These are phyloP conservation scores for Alternaria gansuensis DNA, from an alignment of 2,329 filamentous ascomycete genomes.

Conservation along the genomic window DNA sequence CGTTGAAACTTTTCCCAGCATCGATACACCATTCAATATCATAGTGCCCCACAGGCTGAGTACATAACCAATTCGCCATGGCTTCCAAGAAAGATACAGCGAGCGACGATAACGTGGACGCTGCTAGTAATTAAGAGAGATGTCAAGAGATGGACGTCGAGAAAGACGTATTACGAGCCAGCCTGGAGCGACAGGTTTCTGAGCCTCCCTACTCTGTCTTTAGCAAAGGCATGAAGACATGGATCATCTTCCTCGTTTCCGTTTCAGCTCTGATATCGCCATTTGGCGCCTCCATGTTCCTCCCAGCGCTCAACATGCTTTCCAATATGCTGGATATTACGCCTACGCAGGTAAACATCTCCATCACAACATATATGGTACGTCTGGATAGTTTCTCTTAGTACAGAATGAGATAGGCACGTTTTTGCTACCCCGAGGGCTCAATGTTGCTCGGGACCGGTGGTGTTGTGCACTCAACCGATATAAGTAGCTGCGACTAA, in stretches of 20 bases:
- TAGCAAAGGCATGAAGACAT: conserved; percentile 53
- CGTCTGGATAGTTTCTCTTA: not conserved
- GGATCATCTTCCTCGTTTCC: conserved; percentile 61
- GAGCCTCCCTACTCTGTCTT: conserved; percentile 47
- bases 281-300: conserved; percentile 51
- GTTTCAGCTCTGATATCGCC: conserved; percentile 61
- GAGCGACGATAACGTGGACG: conserved; percentile 5
- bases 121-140: not conserved
- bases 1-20: not conserved
- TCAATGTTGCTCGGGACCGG: not conserved
- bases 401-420: not conserved
- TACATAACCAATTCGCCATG: conserved; percentile 4
- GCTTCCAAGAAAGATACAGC: not conserved
- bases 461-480: not conserved
- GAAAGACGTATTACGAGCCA: conserved; percentile 18
- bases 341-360: conserved; percentile 59
- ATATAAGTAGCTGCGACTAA: conserved; percentile 18
- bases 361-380: conserved; percentile 61
- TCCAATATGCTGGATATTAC: conserved; percentile 55
- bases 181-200: conserved; percentile 34
- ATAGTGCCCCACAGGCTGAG: not conserved
- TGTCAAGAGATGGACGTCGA: conserved; percentile 27
- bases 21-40: not conserved
- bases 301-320: conserved; percentile 49
- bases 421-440: not conserved